Percentiles rank a stretch among this genome's conserved stretches.
Conservation (phyloP, 352 stramenopile genomes). For the Pythium coloratum region DNA sequence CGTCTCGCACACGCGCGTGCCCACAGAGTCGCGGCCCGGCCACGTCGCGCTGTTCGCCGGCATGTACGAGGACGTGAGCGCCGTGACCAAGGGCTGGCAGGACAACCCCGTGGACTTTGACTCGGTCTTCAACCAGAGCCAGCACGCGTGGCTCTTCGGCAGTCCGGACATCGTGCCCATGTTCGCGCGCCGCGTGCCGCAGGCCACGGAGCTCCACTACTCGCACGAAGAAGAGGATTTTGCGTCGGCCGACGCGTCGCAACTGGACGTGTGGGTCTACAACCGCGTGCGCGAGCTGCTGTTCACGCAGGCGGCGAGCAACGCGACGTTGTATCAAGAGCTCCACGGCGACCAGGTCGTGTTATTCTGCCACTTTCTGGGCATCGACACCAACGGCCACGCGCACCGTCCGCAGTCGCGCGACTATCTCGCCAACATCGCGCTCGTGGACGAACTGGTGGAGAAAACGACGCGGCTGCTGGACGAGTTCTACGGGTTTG, state of each 20-base stretch:
- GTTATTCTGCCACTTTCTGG: conserved; percentile 83
- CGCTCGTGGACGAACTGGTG: conserved; percentile 75
- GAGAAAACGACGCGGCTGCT: conserved; percentile 55
- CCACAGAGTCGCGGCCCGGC: conserved; percentile 81
- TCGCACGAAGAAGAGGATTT: conserved; percentile 83
- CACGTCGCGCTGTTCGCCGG: conserved; percentile 85
- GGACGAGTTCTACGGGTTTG: conserved; percentile 69
- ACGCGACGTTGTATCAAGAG: conserved; percentile 32
- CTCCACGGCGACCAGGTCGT: conserved; percentile 50
- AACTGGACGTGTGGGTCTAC: conserved; percentile 82
- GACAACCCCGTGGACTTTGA: conserved; percentile 89
- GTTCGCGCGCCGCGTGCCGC: conserved; percentile 75
- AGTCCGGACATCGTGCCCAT: conserved; percentile 87
- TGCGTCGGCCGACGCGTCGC: conserved; percentile 63
- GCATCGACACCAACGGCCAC: conserved; percentile 87
- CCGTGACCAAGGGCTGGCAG: conserved; percentile 86
- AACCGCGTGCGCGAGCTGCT: conserved; percentile 50
- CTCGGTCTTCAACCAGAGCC: conserved; percentile 85
- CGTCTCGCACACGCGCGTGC: conserved; percentile 86
- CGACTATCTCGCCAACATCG: conserved; percentile 86
- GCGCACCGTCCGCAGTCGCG: conserved; percentile 72
- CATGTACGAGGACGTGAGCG: conserved; percentile 89
- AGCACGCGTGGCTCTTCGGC: conserved; percentile 63
- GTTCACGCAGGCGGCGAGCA: conserved; percentile 18
- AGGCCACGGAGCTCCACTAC: conserved; percentile 70